Base-by-base conservation (phyloP, 768 basidiomycete genomes). In the Termitomyces sp. region DNA sequence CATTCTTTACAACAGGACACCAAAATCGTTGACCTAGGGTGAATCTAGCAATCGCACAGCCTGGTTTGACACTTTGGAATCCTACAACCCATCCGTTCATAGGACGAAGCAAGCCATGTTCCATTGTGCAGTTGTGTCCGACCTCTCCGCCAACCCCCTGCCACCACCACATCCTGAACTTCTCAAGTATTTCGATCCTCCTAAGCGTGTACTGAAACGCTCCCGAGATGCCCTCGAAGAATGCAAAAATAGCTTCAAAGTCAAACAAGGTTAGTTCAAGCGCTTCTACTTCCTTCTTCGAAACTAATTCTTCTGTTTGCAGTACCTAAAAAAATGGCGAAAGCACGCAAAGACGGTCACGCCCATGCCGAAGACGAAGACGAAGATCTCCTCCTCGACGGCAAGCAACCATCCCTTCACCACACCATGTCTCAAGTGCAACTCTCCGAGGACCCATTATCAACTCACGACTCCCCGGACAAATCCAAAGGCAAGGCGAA, bases 101-200 rank as follows among this genome's bases (percentile, higher is more conserved):
- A 86, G 95, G 49, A 80, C 87, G 53, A 96, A 95, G 67, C 94
- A 97, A 74, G 94, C 94, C 12, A 84, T 94, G 62, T 91, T 96
- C 70, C 95, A 97, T 64, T 81, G 81, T 48, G 93, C 93, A 2
- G 78, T 92, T 10, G 85, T 88, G 18, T 72, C 81, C 2, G 90
- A 97, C 65, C 68, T 95, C n/a, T 69, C 76, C 20, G 76, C 76
- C 7, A 76, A 91, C 52, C 92, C 93, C 0, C 77, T 96, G 9
- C 86, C 89, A 1, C 90, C 91, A 2, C 90, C 92, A 1, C 93
- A 97, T 68, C 87, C 86, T 2, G 91, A 91, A 52, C 76, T 97
- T 1, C 73, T 81, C 27, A 93, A 89, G 64, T 98, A 90, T 69
- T 86, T 97, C 61, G 75, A 91, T 11, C 84, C 91, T 5, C 95